phyloP scores from a whole-genome alignment of 345 rosid species.

The Gossypium longicalyx region DNA sequence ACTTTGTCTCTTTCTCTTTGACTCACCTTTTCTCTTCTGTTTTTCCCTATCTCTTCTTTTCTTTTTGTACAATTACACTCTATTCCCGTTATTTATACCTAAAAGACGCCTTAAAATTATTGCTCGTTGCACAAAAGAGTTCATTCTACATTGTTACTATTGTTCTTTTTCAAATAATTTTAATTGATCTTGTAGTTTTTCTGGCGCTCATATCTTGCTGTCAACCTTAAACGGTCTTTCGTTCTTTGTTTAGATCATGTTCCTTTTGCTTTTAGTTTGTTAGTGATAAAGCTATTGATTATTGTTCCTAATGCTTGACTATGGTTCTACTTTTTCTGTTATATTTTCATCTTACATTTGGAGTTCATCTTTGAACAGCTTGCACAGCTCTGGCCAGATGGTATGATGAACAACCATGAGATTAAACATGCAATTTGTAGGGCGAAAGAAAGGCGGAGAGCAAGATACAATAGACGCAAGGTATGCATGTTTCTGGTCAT shows the following conservation, averaged over 20 bases:
- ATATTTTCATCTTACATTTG: conserved; percentile 22
- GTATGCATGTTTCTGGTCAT: conserved; percentile 17
- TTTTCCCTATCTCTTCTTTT: background rate
- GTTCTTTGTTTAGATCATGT: background rate
- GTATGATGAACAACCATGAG: conserved; percentile 83
- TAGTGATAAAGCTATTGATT: background rate
- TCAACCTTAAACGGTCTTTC: background rate
- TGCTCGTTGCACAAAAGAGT: background rate
- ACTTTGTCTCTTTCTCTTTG: background rate
- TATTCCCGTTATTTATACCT: conserved; percentile 1
- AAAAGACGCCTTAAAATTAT: conserved; percentile 1
- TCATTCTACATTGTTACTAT: background rate
- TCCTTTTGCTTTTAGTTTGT: conserved; percentile 1
- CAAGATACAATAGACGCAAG: conserved; percentile 39
- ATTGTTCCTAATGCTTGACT: background rate
- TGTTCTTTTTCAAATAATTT: background rate
- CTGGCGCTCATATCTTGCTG: background rate
- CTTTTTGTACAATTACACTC: background rate
- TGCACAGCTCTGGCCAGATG: conserved; percentile 82
- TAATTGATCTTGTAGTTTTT: background rate
- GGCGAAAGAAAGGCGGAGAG: conserved; percentile 73
- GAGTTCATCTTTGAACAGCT: conserved; percentile 45
- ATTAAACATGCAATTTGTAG: conserved; percentile 81
- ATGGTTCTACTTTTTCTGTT: background rate
- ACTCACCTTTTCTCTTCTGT: background rate